Base-by-base conservation (phyloP, 148 eudicot species). In the Simmondsia chinensis region DNA sequence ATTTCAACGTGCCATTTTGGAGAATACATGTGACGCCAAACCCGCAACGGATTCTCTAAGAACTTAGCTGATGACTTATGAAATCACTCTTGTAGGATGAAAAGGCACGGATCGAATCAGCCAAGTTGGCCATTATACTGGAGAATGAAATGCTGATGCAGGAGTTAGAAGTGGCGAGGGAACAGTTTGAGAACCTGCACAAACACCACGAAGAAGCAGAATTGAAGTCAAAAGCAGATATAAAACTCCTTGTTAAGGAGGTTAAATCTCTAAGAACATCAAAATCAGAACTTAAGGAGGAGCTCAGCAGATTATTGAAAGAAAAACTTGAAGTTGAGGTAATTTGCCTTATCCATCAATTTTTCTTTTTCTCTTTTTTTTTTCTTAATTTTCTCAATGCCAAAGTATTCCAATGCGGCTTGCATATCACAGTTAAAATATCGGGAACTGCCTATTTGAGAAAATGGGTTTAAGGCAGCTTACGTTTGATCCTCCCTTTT, bases 191-290 rank as follows among this genome's bases (percentile, higher is more conserved):
- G 47, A 68, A 51, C 51, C 57, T 59, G 62, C 74, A 50, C 41
- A 83, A 74, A 65, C 57, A 64, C 43, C 73, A 70, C 41, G 87
- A 82, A 48, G 81, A 73, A 50, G 63, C 77, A 33, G 93, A 79
- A 54, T 24, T 50, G 40, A 79, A 79, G 44, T 74, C 85, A 30
- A 87, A 87, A 70, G 62, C 83, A 20, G 96, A 87, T 64, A 56
- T 79, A 18, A 83, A 74, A 61, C 72, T 75, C 28, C 94, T 87
- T 46, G 77, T 74, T 38, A 83, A 87, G 64, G 96, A 87, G 64
- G 83, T 88, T 28, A 83, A 73, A 50, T 75, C 83, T 45, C 87
- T 80, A 32, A 56, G 89, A 64, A 71, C 44, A 52, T 74, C 83
- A 27, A 80, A 88, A 23, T 55, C 74, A 52, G 81, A 88, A 48